Conservation (phyloP, 352 stramenopile species). For the Halophytophthora polymorphica region DNA sequence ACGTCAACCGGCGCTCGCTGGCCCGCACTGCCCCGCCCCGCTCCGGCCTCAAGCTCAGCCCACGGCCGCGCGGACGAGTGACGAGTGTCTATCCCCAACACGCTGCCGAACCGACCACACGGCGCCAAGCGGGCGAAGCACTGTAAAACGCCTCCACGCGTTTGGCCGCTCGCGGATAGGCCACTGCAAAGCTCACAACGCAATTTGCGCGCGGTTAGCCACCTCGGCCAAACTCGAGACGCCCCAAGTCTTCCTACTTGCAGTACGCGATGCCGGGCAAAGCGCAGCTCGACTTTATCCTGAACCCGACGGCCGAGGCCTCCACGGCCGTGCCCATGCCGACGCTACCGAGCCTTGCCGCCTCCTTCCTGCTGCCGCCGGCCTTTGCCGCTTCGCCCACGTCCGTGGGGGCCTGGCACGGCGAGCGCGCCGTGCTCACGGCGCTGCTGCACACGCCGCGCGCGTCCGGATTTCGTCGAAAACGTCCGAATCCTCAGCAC, state of each 20-base stretch:
- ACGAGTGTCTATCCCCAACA: neutral
- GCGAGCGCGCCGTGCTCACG: conserved; percentile 15
- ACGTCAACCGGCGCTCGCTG: conserved; percentile 9
- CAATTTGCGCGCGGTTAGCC: no score
- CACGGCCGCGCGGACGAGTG: neutral
- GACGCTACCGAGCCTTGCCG: conserved; percentile 7
- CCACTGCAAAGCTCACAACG: no score
- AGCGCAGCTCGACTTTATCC: conserved; percentile 33
- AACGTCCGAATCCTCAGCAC: conserved; percentile 9
- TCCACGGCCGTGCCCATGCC: conserved; percentile 3
- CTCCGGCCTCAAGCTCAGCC: conserved; percentile 3
- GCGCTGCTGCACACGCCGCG: conserved; percentile 9
- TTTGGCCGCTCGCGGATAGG: neutral
- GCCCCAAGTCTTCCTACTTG: conserved; percentile 2
- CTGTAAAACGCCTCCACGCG: no score
- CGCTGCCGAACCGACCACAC: neutral
- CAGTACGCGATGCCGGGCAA: conserved; percentile 23
- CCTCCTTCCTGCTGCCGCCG: conserved; percentile 6
- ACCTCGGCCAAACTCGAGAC: conserved; percentile 14
- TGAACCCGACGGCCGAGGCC: conserved; percentile 21
- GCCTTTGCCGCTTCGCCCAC: conserved; percentile 24
- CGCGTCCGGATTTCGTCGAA: conserved; percentile 7
- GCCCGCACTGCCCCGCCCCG: neutral
- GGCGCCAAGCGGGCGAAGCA: neutral
- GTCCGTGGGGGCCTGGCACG: conserved; percentile 26